phyloP scores from a whole-genome alignment of 2,329 filamentous ascomycete genomes.

The Paecilomyces niveus region DNA sequence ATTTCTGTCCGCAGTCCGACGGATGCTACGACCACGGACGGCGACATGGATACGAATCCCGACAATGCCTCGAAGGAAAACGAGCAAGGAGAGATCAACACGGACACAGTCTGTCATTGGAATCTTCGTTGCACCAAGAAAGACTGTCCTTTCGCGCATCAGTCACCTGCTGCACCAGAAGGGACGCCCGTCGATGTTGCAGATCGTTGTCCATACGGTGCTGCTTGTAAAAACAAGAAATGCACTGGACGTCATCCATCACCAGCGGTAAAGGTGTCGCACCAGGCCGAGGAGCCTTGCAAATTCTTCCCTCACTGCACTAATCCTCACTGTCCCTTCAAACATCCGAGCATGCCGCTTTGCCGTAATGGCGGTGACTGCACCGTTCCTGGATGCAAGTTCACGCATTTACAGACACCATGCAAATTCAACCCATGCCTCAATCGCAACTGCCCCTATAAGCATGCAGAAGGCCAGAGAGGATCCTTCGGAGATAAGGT shows the following conservation, averaged over 20 bases:
- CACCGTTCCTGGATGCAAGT: slow-evolving; percentile 73
- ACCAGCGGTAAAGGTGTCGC: slow-evolving; percentile 69
- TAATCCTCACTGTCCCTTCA: slow-evolving; percentile 80
- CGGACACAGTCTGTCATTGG: slow-evolving; percentile 74
- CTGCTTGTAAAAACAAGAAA: slow-evolving; percentile 91
- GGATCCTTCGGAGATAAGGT: slow-evolving; percentile 82
- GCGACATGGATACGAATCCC: slow-evolving; percentile 33
- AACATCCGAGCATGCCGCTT: slow-evolving; percentile 75
- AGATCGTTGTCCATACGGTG: slow-evolving; percentile 77
- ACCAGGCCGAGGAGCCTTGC: slow-evolving; percentile 80
- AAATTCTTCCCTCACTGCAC: slow-evolving; percentile 88
- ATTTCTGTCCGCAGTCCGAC: slow-evolving; percentile 9
- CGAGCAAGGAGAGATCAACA: slow-evolving; percentile 47
- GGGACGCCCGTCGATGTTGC: slow-evolving; percentile 69
- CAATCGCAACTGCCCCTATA: slow-evolving; percentile 80
- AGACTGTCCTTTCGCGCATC: slow-evolving; percentile 89
- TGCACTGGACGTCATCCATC: slow-evolving; percentile 89
- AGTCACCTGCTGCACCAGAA: slow-evolving; percentile 80
- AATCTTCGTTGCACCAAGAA: slow-evolving; percentile 82
- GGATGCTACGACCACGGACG: slow-evolving; percentile 14
- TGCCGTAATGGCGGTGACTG: slow-evolving; percentile 92
- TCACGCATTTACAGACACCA: slow-evolving; percentile 74
- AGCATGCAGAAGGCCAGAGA: slow-evolving; percentile 85
- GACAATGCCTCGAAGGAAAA: slow-evolving; percentile 24
- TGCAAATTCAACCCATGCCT: slow-evolving; percentile 91